Evolutionary conservation across 306 rosid species (phyloP), one percentile per base, ranked within the genome.

Genomic region (Coriaria nepalensis): DNA sequence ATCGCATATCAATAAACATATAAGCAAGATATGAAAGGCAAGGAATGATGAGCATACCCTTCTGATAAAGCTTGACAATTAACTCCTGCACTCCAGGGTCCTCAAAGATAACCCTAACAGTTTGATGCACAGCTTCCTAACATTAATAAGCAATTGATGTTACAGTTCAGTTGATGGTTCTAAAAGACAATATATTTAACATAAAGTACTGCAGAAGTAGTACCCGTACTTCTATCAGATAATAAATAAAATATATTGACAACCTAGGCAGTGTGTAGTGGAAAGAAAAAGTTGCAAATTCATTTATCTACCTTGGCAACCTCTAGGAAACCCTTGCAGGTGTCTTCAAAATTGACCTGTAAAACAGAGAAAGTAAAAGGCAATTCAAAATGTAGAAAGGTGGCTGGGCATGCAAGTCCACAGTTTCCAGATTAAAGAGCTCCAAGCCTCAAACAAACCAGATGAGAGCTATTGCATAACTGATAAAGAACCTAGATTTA

Each of bases 51-150:
- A 49, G 37, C 51, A 60, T 68, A 71, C 82, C 82, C 62, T 61
- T 75, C 12, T 81, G 87, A 73, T 90, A 90, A 49, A 84, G 76
- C 68, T 81, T 90, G 51, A 79, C 72, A 36, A 90, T 83, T 60
- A 90, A 67, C 73, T 90, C 98, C 69, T 77, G 92, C 61, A 90
- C 98, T 49, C 95, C 98, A 33, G 98, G 98, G 68, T 90, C 95
- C 76, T 90, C 95, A 68, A 90, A 90, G 68, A 90, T 90, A 42
- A 90, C 98, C 61, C 78, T 68, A 47, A 85, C 95, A n/a, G 95
- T 90, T 73, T 68, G 95, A 64, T 63, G 94, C 65, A 84, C 95
- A 41, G 92, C 95, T 76, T 81, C 97, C 97, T 90, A 59, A 20
- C 52, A 67, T 58, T 73, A 60, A 63, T 39, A 35, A 35, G 15